These are phyloP conservation scores for Fagopyrum homotropicum DNA, from an alignment of 148 eudicot genomes.

Conservation along the genomic window DNA sequence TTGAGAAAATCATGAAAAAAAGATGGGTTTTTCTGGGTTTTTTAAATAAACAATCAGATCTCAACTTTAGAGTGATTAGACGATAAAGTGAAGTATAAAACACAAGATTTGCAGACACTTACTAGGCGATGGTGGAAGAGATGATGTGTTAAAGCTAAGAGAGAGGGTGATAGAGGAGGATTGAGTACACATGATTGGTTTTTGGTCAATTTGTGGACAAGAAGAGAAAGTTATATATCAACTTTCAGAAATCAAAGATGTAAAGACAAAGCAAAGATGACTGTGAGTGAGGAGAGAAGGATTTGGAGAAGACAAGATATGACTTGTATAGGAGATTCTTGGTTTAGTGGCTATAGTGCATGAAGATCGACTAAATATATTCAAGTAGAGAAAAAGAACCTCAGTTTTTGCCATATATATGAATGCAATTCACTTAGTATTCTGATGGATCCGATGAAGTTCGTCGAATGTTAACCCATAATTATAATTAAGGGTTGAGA, in stretches of 20 bases:
- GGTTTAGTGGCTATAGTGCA: background rate
- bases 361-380: background rate
- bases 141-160: background rate
- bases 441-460: too few species aligned
- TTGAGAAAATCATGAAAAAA: background rate
- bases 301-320: conserved; percentile 8
- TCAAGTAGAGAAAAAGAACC: background rate
- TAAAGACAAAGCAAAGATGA: background rate
- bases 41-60: too few species aligned
- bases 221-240: background rate
- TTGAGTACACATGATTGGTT: background rate
- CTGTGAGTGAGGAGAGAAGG: background rate
- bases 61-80: background rate
- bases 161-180: background rate
- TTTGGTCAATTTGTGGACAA: background rate
- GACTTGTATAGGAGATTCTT: background rate
- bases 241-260: background rate
- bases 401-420: too few species aligned
- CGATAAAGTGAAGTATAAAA: background rate
- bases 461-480: too few species aligned
- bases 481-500: too few species aligned
- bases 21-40: background rate
- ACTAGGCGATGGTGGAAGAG: background rate
- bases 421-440: too few species aligned
- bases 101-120: background rate